Conservation (phyloP, 768 basidiomycete species). For the Lactarius vividus region DNA sequence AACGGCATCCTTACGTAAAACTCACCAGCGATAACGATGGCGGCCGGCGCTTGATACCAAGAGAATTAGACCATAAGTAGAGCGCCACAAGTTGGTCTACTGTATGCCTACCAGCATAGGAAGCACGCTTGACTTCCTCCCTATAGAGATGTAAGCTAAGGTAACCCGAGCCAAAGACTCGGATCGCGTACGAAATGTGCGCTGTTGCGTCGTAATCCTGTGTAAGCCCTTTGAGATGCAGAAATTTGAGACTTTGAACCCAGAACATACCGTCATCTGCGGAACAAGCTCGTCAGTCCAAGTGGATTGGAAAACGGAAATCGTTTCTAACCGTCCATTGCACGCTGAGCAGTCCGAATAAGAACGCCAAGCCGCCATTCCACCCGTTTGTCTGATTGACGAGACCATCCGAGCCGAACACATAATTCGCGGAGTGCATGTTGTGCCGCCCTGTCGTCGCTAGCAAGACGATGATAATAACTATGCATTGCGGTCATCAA, state of each 20-base stretch:
- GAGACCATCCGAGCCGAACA: slow-evolving; percentile 73
- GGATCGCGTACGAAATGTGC: slow-evolving; percentile 65
- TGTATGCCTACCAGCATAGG: slow-evolving; percentile 56
- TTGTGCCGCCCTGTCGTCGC: slow-evolving; percentile 68
- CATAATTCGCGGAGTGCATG: slow-evolving; percentile 79
- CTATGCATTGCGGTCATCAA: slow-evolving; percentile 35
- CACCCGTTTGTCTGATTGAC: slow-evolving; percentile 79
- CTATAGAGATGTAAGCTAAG: slow-evolving; percentile 35
- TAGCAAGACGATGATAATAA: slow-evolving; percentile 82
- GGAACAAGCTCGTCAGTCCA: slow-evolving; percentile 15
- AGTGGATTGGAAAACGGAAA: not conserved
- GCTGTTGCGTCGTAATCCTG: slow-evolving; percentile 81
- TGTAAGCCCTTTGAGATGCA: slow-evolving; percentile 14
- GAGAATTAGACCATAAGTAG: not conserved
- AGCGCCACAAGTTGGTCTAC: too few species aligned
- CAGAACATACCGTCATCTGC: slow-evolving; percentile 54
- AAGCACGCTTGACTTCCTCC: slow-evolving; percentile 77
- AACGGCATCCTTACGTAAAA: slow-evolving; percentile 1
- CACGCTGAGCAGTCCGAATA: slow-evolving; percentile 81
- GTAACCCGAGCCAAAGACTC: not conserved
- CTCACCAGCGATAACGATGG: slow-evolving; percentile 19
- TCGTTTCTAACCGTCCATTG: slow-evolving; percentile 76
- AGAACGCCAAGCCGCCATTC: slow-evolving; percentile 76
- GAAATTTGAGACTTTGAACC: slow-evolving; percentile 2
- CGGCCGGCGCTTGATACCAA: slow-evolving; percentile 19